These are phyloP conservation scores for Mycena epipterygia DNA, from an alignment of 768 basidiomycete genomes.

Conservation along the genomic window DNA sequence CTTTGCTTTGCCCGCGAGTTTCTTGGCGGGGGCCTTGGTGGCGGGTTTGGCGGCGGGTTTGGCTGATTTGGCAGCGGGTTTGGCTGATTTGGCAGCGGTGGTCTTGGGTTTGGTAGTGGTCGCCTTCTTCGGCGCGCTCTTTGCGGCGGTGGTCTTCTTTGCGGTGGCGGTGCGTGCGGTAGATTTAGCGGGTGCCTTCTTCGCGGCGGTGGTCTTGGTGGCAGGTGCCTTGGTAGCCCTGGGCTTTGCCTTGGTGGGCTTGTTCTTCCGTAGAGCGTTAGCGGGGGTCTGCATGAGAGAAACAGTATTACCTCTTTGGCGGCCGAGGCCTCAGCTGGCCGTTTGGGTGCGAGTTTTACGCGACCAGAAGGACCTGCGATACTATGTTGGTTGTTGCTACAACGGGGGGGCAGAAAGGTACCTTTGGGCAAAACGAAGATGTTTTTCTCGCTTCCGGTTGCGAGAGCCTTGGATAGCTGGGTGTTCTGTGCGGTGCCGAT, in stretches of 20 bases:
- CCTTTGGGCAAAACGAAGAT: constrained; percentile 93
- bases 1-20: constrained; percentile 53
- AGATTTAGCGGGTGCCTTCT: constrained; percentile 53
- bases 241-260: constrained; percentile 55
- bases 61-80: constrained; percentile 49
- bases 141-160: background rate
- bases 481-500: constrained; percentile 84
- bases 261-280: constrained; percentile 56
- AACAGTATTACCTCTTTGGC: constrained; percentile 69
- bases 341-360: constrained; percentile 78
- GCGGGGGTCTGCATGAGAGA: constrained; percentile 14
- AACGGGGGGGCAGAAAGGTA: constrained; percentile 40
- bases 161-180: constrained; percentile 34
- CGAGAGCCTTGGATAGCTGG: constrained; percentile 86
- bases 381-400: constrained; percentile 34
- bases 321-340: constrained; percentile 50
- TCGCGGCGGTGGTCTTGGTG: constrained; percentile 50
- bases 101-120: constrained; percentile 9
- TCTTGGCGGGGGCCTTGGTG: background rate
- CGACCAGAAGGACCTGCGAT: constrained; percentile 74
- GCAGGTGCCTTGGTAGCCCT: constrained; percentile 56
- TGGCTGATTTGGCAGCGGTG: constrained; percentile 54
- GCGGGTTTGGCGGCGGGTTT: constrained; percentile 41
- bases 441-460: constrained; percentile 84
- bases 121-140: no score